phyloP scores from a whole-genome alignment of 345 rosid genomes.

The Linum usitatissimum region DNA sequence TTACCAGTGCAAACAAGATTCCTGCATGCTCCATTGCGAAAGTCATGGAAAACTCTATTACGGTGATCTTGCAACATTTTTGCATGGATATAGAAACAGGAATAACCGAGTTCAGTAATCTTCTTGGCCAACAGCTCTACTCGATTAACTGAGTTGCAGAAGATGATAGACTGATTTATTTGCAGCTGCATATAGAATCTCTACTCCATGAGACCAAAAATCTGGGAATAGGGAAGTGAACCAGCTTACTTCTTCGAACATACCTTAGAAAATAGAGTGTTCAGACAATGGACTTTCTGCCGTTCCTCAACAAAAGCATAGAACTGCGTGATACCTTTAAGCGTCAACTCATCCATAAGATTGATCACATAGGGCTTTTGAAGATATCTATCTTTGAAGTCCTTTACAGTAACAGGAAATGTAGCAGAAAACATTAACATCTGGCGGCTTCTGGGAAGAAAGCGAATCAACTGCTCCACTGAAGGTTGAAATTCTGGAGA shows the following conservation, averaged over 20 bases:
- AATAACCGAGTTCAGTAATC: constrained; percentile 98
- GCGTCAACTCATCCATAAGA: constrained; percentile 98
- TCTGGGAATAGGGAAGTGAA: background rate
- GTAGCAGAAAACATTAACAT: constrained; percentile 97
- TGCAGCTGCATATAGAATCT: constrained; percentile 59
- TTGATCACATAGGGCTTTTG: constrained; percentile 80
- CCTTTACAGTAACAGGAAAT: constrained; percentile 97
- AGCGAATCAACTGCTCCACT: constrained; percentile 77
- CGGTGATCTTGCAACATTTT: constrained; percentile 99
- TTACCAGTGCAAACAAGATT: constrained; percentile 99
- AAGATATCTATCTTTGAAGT: constrained; percentile 84
- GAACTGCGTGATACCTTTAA: constrained; percentile 88
- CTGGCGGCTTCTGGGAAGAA: constrained; percentile 77
- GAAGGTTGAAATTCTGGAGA: constrained; percentile 99
- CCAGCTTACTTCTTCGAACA: constrained; percentile 12
- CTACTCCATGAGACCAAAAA: background rate
- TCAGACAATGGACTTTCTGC: constrained; percentile 98
- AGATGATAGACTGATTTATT: constrained; percentile 97
- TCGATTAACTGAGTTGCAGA: constrained; percentile 97
- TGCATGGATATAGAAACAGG: constrained; percentile 96
- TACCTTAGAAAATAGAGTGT: constrained; percentile 99
- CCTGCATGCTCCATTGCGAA: constrained; percentile 99
- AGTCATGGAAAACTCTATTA: constrained; percentile 97
- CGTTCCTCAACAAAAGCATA: constrained; percentile 99
- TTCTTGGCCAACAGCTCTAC: constrained; percentile 96